Percentiles rank a stretch among this genome's conserved stretches.
Conservation (phyloP, 306 rosid genomes). For the Cyamopsis tetragonoloba region DNA sequence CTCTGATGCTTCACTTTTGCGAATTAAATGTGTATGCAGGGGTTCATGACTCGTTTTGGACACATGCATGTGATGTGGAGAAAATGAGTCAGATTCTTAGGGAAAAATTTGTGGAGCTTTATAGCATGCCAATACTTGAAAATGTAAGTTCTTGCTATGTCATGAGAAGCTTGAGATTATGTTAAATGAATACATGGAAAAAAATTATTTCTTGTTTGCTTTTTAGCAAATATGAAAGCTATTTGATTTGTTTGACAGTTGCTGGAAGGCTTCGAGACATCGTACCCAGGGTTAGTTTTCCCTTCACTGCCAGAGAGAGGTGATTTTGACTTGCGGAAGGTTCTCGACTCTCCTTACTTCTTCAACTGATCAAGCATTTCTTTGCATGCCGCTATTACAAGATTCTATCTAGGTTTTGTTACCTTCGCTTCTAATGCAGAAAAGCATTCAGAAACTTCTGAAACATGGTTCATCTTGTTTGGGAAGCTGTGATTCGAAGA, state of each 20-base stretch:
- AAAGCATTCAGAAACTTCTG: conserved; percentile 15
- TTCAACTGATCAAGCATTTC: conserved; percentile 55
- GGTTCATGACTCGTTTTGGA: conserved; percentile 91
- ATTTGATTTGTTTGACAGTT: conserved; percentile 45
- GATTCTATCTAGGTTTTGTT: background rate
- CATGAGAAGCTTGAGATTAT: background rate
- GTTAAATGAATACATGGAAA: background rate
- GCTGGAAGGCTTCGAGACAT: conserved; percentile 56
- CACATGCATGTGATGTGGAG: conserved; percentile 84
- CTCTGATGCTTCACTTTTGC: conserved; percentile 10
- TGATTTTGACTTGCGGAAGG: conserved; percentile 60
- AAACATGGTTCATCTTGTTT: conserved; percentile 22
- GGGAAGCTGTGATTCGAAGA: conserved; percentile 15
- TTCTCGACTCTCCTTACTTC: conserved; percentile 70
- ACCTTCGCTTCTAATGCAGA: background rate
- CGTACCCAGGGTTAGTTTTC: conserved; percentile 63
- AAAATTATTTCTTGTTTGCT: background rate
- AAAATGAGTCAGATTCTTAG: conserved; percentile 66
- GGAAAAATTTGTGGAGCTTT: conserved; percentile 76
- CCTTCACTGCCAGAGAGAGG: conserved; percentile 80
- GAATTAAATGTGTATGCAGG: conserved; percentile 46
- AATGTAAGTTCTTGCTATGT: conserved; percentile 25
- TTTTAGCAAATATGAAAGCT: background rate
- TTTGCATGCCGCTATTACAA: background rate
- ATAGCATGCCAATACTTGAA: conserved; percentile 54